Base-by-base conservation (phyloP, 805 yeast species). In the Lachancea mirantina region DNA sequence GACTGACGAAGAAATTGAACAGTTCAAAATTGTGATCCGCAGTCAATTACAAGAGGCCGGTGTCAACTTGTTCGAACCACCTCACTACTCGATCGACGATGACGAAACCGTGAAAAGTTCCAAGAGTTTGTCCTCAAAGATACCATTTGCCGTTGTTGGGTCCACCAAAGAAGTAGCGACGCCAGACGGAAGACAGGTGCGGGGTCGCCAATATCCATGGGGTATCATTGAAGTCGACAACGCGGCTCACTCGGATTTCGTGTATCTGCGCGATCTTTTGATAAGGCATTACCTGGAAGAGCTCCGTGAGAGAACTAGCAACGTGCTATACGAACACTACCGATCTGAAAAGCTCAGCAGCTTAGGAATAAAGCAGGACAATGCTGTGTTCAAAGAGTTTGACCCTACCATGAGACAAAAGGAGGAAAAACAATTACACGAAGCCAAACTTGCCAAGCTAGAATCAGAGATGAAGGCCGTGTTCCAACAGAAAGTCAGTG, bases 201-300 rank as follows among this genome's bases (percentile, higher is more conserved):
- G 96, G 60, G 96, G 95, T 46, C 82, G 98, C 64, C 66, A 74
- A 41, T 89, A 89, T 59, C 96, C 97, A 41, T 92, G 98, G 98
- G 97, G 97, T 46, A 70, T 82, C 14, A 82, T 92, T 50, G 96
- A 92, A 63, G 88, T 92, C 47, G 96, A 87, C 59, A 89, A 92
- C 58, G 92, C 84, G 64, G 76, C 77, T 36, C 96, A 92, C 58
- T 82, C 87, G 59, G 98, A 89, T 62, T 92, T 89, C 58, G 77
- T 82, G 45, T 78, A 77, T 59, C 73, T 89, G 58, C 81, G 96
- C 49, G 94, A 87, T 58, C 70, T 92, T 57, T 71, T 89, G 55
- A 72, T 92, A 41, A 80, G 94, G 67, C 84, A 81, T 61, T 88
- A 81, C 62, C 69, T 92, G 70, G 96, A 89, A 65, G 98, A 92